Percentiles rank a stretch among this genome's conserved stretches.
phyloP scores from a whole-genome alignment of 768 basidiomycete species.

The Sistotremastrum suecicum region DNA sequence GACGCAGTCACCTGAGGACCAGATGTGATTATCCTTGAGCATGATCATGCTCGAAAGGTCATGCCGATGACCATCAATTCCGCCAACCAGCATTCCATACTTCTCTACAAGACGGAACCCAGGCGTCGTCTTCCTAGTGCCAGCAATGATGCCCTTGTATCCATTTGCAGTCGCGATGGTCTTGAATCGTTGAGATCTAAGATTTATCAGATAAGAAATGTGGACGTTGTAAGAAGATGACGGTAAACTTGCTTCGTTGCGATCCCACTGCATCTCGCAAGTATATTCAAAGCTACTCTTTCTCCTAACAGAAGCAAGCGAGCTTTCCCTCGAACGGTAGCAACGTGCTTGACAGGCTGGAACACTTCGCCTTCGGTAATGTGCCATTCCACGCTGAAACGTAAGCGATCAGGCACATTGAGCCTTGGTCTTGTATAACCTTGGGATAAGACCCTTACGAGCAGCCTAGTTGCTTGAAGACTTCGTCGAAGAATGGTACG shows the following conservation, averaged over 20 bases:
- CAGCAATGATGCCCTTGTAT: conserved; percentile 81
- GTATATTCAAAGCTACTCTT: conserved; percentile 80
- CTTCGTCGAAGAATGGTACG: conserved; percentile 88
- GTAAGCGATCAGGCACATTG: background rate
- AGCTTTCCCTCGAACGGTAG: conserved; percentile 83
- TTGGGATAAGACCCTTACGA: conserved; percentile 39
- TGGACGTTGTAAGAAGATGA: background rate
- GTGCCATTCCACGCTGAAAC: conserved; percentile 82
- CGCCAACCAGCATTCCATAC: conserved; percentile 96
- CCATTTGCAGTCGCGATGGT: conserved; percentile 67
- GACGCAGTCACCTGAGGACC: conserved; percentile 68
- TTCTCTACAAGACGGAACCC: conserved; percentile 97
- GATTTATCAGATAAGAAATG: background rate
- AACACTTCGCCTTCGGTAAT: conserved; percentile 72
- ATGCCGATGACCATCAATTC: conserved; percentile 88
- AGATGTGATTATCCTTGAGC: conserved; percentile 99
- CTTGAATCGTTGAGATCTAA: conserved; percentile 70
- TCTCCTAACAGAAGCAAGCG: conserved; percentile 84
- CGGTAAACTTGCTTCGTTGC: conserved; percentile 64
- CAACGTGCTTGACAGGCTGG: conserved; percentile 70
- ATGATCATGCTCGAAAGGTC: conserved; percentile 99
- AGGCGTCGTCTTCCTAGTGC: conserved; percentile 95
- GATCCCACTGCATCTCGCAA: conserved; percentile 93
- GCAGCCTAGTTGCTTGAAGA: conserved; percentile 83
- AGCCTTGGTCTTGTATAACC: background rate